These are phyloP conservation scores for Phytophthora idaei DNA, from an alignment of 352 stramenopile genomes.

Conservation along the genomic window DNA sequence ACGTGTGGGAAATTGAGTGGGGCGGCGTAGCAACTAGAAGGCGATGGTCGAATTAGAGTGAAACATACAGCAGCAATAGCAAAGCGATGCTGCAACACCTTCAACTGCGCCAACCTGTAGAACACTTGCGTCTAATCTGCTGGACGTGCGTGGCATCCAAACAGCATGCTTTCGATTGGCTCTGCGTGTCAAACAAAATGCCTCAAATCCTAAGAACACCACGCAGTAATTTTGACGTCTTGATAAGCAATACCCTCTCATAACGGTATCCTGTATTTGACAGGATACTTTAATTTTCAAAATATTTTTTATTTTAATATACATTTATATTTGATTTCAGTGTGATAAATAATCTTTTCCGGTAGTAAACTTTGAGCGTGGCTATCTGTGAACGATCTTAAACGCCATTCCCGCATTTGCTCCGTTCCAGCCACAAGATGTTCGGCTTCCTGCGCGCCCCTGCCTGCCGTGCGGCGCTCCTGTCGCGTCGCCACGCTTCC, in stretches of 20 bases:
- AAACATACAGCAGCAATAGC: constrained; percentile 4
- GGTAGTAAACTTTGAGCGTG: constrained; percentile 6
- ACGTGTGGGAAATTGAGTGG: constrained; percentile 51
- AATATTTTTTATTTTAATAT: too few species aligned
- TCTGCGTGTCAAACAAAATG: constrained; percentile 3
- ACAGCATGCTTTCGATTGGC: constrained; percentile 9
- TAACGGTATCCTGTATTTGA: neutral
- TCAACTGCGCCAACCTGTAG: constrained; percentile 16
- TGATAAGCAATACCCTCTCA: neutral
- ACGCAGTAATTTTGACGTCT: neutral
- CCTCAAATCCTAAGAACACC: constrained; percentile 10
- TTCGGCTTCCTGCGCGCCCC: constrained; percentile 30
- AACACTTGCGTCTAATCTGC: neutral
- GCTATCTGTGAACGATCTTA: neutral
- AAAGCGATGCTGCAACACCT: constrained; percentile 16
- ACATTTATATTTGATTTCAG: neutral
- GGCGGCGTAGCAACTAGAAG: constrained; percentile 15
- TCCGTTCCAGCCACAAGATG: constrained; percentile 26
- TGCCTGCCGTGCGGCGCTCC: constrained; percentile 21
- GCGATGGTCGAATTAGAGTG: constrained; percentile 17
- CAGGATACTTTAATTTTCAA: too few species aligned
- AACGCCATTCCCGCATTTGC: constrained; percentile 32
- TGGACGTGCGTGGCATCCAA: constrained; percentile 20
- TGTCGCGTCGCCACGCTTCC: constrained; percentile 51
- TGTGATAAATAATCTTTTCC: neutral